Evolutionary conservation across 257 asterid species (phyloP).

Genomic region (Capsicum chinense): DNA sequence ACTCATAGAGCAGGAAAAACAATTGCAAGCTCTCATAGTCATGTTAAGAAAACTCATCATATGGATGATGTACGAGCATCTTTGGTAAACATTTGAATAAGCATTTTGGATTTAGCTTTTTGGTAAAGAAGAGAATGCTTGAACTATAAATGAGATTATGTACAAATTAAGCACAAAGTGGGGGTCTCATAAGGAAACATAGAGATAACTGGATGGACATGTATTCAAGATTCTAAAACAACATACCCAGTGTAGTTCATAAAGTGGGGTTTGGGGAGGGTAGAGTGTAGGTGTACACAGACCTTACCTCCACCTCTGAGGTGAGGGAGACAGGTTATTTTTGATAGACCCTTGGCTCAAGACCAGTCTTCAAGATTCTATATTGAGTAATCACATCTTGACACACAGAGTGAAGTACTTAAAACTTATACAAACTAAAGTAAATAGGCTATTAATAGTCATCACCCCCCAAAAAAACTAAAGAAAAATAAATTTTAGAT

Average conservation of each 20-base stretch:
- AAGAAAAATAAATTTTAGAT: neutral
- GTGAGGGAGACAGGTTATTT: too few species aligned
- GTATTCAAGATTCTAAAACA: too few species aligned
- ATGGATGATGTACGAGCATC: neutral
- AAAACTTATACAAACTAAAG: neutral
- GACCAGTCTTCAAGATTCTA: neutral
- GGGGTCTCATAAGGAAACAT: neutral
- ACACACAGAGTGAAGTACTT: neutral
- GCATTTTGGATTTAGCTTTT: neutral
- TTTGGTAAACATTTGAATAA: neutral
- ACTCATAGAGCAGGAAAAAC: neutral
- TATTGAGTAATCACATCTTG: conserved; percentile 8
- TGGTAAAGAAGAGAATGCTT: neutral
- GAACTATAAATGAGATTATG: neutral
- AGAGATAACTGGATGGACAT: neutral
- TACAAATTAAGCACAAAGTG: neutral
- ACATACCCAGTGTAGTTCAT: neutral
- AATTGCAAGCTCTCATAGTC: neutral
- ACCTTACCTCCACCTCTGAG: too few species aligned
- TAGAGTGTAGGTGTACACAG: too few species aligned
- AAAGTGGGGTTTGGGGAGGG: neutral
- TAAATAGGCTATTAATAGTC: neutral
- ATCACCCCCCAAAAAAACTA: neutral
- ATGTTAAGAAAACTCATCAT: neutral
- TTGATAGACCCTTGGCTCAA: too few species aligned